Conservation (phyloP, 2,329 filamentous ascomycete genomes). For the Periconia macrospinosa region DNA sequence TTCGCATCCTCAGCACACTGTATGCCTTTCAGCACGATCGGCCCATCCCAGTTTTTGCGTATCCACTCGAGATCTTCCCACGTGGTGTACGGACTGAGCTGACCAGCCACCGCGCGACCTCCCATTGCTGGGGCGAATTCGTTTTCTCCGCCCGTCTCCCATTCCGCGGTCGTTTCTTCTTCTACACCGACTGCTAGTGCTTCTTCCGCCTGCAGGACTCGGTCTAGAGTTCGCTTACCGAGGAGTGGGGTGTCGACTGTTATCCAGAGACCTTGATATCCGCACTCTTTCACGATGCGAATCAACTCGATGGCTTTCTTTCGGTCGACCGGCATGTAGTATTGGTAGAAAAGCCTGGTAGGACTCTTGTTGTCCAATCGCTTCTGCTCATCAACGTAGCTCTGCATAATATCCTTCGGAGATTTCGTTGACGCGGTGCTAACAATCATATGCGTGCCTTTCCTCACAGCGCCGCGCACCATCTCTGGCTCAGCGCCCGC, state of each 20-base stretch:
- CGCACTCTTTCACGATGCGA: slow-evolving; percentile 30
- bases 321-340: slow-evolving; percentile 39
- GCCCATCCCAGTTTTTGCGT: slow-evolving; percentile 41
- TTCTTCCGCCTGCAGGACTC: slow-evolving; percentile 51
- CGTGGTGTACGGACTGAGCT: slow-evolving; percentile 52
- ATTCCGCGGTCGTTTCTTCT: slow-evolving; percentile 53
- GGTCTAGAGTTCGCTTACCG: slow-evolving; percentile 39
- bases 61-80: slow-evolving; percentile 52
- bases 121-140: slow-evolving; percentile 62
- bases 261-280: slow-evolving; percentile 41
- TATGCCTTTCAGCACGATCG: slow-evolving; percentile 51
- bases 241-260: slow-evolving; percentile 41
- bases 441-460: slow-evolving; percentile 39
- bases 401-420: slow-evolving; percentile 37
- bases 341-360: slow-evolving; percentile 38
- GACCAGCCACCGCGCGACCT: slow-evolving; percentile 40
- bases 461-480: slow-evolving; percentile 37
- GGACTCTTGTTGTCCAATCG: slow-evolving; percentile 28
- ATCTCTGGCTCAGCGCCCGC: slow-evolving; percentile 41
- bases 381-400: slow-evolving; percentile 27
- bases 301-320: slow-evolving; percentile 37
- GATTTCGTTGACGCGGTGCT: slow-evolving; percentile 38
- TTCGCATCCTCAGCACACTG: slow-evolving; percentile 50
- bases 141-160: slow-evolving; percentile 57
- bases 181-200: slow-evolving; percentile 53